Base-by-base conservation (phyloP, 805 yeast genomes). In the Candida tibetensis region DNA sequence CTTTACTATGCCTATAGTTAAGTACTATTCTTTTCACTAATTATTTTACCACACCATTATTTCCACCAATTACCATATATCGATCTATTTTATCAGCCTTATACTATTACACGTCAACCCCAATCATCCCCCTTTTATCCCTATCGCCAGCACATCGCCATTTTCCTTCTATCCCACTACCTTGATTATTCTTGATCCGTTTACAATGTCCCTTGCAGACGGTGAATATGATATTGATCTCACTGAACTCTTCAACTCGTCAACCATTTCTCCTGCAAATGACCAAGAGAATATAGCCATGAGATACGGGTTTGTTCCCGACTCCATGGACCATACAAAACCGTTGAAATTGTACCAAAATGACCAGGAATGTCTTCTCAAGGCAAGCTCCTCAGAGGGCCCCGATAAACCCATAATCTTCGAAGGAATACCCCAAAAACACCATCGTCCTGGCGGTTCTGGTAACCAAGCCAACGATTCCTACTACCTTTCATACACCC, bases 171-270 rank as follows among this genome's bases (percentile, higher is more conserved):
- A n/a, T n/a, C n/a, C n/a, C n/a, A n/a, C n/a, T n/a, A n/a, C n/a
- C n/a, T n/a, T n/a, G n/a, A n/a, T n/a, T n/a, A n/a, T n/a, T n/a
- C n/a, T 26, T 4, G 28, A 17, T 14, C 34, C 21, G 9, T 16
- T 39, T 23, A 33, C 2, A 36, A 62, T 62, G 67, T 47, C 52
- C n/a, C 42, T 62, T 27, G 55, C 66, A 13, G 72, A 69, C 49
- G 74, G 74, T 13, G 74, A 69, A 44, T 69, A 69, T 48, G 72
- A 64, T 18, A 58, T 69, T 27, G 73, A 68, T 40, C 46, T 66
- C 31, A 51, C 61, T 34, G 53, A 44, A n/a, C 47, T 61, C 13
- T 37, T 43, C 17, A 30, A 35, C 23, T 23, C 33, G 30, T 32
- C 38, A 35, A 32, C 34, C 19, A 30, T 41, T 10, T 34, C 46